These are phyloP conservation scores for Ailanthus altissimus DNA, from an alignment of 345 rosid species.

Conservation along the genomic window DNA sequence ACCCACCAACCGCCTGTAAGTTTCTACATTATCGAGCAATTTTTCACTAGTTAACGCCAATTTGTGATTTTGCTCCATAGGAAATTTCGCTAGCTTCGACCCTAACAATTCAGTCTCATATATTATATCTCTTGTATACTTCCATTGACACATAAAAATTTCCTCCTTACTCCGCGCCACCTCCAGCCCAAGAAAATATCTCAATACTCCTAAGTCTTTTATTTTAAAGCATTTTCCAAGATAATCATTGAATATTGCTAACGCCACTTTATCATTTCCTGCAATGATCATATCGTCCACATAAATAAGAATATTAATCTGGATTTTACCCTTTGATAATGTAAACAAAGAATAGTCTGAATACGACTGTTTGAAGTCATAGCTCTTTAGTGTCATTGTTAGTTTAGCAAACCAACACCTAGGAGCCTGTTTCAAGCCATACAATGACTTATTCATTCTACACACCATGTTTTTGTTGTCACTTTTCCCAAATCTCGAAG, in stretches of 20 bases:
- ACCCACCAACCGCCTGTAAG: neutral
- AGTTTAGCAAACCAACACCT: neutral
- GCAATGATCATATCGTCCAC: constrained; percentile 5
- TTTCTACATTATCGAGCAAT: neutral
- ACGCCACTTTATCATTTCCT: neutral
- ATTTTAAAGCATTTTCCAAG: neutral
- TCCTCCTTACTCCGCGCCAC: neutral
- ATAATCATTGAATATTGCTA: too few species aligned
- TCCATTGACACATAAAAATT: constrained; percentile 15
- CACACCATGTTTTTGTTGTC: neutral
- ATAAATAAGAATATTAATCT: neutral
- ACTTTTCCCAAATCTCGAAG: neutral
- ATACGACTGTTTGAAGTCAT: neutral
- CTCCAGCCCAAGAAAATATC: constrained; percentile 9
- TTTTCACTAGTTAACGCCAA: neutral
- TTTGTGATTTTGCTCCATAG: neutral
- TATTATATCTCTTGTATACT: constrained; percentile 7
- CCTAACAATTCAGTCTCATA: neutral
- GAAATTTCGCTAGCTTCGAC: neutral
- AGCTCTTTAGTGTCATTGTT: too few species aligned
- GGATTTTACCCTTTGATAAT: neutral
- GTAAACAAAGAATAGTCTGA: neutral
- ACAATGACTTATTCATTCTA: neutral
- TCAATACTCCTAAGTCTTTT: neutral
- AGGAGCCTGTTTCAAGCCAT: neutral